Conservation (phyloP, 345 rosid species). For the Punica granatum region DNA sequence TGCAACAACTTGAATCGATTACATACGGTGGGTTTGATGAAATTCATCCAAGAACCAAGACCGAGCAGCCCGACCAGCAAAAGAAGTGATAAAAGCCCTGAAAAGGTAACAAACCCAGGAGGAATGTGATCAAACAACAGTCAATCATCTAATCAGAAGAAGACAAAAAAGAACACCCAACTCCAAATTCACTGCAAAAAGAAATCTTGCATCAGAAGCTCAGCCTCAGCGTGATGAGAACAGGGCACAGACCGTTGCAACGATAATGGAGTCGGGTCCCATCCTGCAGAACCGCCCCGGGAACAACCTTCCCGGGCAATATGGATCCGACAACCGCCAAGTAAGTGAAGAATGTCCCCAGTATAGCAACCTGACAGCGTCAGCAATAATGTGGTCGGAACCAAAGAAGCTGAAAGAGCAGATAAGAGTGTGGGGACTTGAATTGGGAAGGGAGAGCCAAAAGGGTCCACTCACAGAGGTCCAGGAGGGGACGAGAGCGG, state of each 20-base stretch:
- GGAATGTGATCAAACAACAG: background rate
- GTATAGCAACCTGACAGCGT: conserved; percentile 33
- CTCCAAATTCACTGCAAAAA: too few relatives aligned
- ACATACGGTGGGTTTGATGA: conserved; percentile 55
- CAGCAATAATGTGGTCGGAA: background rate
- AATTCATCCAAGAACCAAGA: conserved; percentile 40
- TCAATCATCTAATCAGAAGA: background rate
- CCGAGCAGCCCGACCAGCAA: conserved; percentile 54
- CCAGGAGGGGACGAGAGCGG: conserved; percentile 43
- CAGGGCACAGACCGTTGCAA: conserved; percentile 49
- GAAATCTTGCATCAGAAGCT: background rate
- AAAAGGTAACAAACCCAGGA: conserved; percentile 3
- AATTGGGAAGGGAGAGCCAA: background rate
- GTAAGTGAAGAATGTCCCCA: conserved; percentile 49
- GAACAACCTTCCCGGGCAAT: conserved; percentile 60
- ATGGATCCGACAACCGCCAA: conserved; percentile 56
- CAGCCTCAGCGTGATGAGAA: background rate
- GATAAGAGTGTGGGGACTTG: background rate
- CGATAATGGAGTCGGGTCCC: conserved; percentile 65
- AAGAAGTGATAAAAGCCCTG: conserved; percentile 54
- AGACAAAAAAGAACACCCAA: background rate
- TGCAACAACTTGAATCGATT: background rate
- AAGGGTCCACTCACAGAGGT: conserved; percentile 34
- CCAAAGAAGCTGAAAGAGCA: background rate
- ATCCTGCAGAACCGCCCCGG: conserved; percentile 53